Conservation (phyloP, 2,329 filamentous ascomycete species). For the Microdochium trichocladiopsis region DNA sequence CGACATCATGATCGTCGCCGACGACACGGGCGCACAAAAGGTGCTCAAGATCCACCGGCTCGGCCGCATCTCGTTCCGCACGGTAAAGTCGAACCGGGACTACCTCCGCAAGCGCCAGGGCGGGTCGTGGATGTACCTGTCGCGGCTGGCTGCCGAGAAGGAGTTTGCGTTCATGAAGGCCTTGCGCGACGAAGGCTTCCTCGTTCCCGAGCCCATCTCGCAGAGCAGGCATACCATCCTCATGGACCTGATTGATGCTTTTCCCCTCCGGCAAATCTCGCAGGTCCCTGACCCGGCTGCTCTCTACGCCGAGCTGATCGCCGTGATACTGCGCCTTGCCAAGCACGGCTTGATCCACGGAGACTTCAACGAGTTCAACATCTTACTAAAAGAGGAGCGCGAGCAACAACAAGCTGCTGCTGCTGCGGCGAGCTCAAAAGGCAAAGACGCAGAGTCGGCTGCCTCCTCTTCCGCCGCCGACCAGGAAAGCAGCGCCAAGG, state of each 20-base stretch:
- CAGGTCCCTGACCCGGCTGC: constrained; percentile 73
- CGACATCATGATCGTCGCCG: constrained; percentile 90
- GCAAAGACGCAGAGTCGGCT: constrained; percentile 11
- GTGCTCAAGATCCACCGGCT: constrained; percentile 95
- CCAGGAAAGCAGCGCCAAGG: constrained; percentile 11
- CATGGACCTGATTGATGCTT: constrained; percentile 90
- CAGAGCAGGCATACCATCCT: constrained; percentile 94
- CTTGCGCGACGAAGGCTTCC: constrained; percentile 75
- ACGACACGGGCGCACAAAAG: constrained; percentile 66
- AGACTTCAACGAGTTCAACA: constrained; percentile 99
- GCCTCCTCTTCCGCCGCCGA: constrained; percentile 18
- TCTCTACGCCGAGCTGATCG: constrained; percentile 89
- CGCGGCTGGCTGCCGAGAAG: constrained; percentile 82
- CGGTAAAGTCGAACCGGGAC: constrained; percentile 91
- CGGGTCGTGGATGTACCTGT: constrained; percentile 98
- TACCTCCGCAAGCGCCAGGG: constrained; percentile 72
- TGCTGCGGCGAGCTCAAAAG: constrained; percentile 19
- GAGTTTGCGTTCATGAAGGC: constrained; percentile 94
- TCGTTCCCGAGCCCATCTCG: constrained; percentile 78
- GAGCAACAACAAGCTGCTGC: constrained; percentile 21
- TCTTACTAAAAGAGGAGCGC: constrained; percentile 74
- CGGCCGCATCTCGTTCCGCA: constrained; percentile 92
- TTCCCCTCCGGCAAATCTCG: constrained; percentile 83
- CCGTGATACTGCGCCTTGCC: constrained; percentile 76
- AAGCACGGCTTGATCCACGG: constrained; percentile 89